A percentile compares a stretch with the other conserved stretches of the same genome.
These are phyloP conservation scores for Aspergillus incahuasiensis DNA, from an alignment of 495 filamentous ascomycete genomes.

Conservation along the genomic window DNA sequence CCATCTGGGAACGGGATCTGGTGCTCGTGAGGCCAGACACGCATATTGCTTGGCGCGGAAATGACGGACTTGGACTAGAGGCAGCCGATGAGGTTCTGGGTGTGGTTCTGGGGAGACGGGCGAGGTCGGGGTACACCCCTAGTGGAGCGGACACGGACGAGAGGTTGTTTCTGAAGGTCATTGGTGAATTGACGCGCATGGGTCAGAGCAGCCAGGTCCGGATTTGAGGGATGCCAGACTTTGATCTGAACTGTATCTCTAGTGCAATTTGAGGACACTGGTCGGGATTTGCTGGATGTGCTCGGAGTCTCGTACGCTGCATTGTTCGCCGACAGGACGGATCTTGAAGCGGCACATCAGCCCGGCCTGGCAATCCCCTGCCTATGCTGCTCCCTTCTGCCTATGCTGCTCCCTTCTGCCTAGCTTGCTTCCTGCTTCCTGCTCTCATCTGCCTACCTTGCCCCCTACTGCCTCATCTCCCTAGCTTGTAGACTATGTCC, in stretches of 20 bases:
- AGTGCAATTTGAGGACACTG: background rate
- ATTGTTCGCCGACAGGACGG: too few relatives aligned
- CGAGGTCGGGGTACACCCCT: background rate
- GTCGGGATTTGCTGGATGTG: too few relatives aligned
- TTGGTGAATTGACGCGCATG: background rate
- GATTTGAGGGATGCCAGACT: background rate
- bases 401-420: too few relatives aligned
- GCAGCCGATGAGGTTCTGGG: slow-evolving; percentile 1
- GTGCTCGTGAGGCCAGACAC: slow-evolving; percentile 21
- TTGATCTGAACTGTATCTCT: background rate
- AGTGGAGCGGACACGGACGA: background rate
- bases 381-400: too few relatives aligned
- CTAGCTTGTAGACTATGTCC: too few relatives aligned
- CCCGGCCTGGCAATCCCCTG: too few relatives aligned
- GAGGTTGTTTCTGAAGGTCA: background rate
- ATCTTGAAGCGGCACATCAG: too few relatives aligned
- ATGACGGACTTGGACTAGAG: background rate
- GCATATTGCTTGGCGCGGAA: slow-evolving; percentile 18
- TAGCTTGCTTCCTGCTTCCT: too few relatives aligned
- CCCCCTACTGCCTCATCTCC: too few relatives aligned
- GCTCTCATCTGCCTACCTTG: too few relatives aligned
- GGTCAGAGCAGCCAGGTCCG: background rate
- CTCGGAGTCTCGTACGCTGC: too few relatives aligned
- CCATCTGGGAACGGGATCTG: slow-evolving; percentile 15
- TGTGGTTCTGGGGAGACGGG: background rate